A percentile compares a stretch with the other conserved stretches of the same genome.
Evolutionary conservation across 2,329 filamentous ascomycete species (phyloP).

Genomic region (Fusarium siculi): DNA sequence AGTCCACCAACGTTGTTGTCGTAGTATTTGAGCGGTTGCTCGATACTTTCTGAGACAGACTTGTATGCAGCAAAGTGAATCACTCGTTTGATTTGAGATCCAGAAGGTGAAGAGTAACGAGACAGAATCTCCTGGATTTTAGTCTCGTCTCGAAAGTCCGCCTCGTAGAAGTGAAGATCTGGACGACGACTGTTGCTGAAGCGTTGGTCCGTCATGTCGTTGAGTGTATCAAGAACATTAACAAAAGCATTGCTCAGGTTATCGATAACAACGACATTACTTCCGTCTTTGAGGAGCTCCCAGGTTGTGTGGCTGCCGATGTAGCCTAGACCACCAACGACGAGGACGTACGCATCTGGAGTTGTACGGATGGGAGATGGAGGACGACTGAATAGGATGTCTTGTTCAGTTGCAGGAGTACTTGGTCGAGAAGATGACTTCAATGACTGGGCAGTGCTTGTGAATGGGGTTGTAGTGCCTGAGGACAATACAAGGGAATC

Average conservation of each 20-base stretch:
- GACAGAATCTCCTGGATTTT: background rate
- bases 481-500: background rate
- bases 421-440: background rate
- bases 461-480: background rate
- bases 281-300: background rate
- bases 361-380: background rate
- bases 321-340: conserved; percentile 10
- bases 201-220: background rate
- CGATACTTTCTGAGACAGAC: conserved; percentile 72
- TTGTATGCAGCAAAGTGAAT: conserved; percentile 78
- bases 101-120: background rate
- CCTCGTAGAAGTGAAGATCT: conserved; percentile 9
- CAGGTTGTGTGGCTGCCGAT: conserved; percentile 7
- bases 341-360: background rate
- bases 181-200: background rate
- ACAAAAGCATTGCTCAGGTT: conserved; percentile 6
- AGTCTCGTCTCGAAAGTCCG: background rate
- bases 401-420: background rate
- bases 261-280: background rate
- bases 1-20: conserved; percentile 74
- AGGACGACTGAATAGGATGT: background rate
- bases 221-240: background rate
- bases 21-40: conserved; percentile 70
- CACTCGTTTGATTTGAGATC: conserved; percentile 52
- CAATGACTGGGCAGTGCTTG: background rate